Conservation (phyloP, 805 yeast species). For the Candida maltosa region DNA sequence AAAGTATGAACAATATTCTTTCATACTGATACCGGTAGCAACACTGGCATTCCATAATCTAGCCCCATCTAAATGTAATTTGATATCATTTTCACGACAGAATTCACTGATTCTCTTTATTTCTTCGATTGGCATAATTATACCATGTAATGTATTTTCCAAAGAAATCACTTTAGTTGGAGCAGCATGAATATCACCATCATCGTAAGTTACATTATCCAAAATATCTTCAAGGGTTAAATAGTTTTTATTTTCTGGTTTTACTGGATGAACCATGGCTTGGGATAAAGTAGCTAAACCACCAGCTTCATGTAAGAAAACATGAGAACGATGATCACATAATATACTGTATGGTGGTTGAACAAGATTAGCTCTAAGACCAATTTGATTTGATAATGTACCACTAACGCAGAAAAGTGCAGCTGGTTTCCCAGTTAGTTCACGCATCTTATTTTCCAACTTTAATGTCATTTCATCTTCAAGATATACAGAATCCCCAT, state of each 20-base stretch:
- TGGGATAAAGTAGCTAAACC: slow-evolving; percentile 42
- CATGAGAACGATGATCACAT: slow-evolving; percentile 37
- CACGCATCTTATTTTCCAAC: slow-evolving; percentile 32
- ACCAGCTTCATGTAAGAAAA: slow-evolving; percentile 39
- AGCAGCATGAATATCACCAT: slow-evolving; percentile 43
- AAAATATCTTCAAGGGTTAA: slow-evolving; percentile 36
- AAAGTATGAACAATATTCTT: slow-evolving; percentile 36
- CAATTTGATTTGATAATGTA: slow-evolving; percentile 41
- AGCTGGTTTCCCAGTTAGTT: slow-evolving; percentile 36
- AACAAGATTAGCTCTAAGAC: slow-evolving; percentile 31
- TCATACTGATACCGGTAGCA: slow-evolving; percentile 37
- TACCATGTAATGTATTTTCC: slow-evolving; percentile 44
- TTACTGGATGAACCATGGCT: slow-evolving; percentile 38
- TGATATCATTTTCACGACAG: slow-evolving; percentile 30
- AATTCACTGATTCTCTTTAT: slow-evolving; percentile 32
- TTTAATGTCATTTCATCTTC: slow-evolving; percentile 33
- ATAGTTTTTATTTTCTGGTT: slow-evolving; percentile 31
- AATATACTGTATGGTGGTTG: slow-evolving; percentile 42
- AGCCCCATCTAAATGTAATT: slow-evolving; percentile 42
- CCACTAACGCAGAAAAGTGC: slow-evolving; percentile 42
- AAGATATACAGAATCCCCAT: slow-evolving; percentile 42
- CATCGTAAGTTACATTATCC: slow-evolving; percentile 37
- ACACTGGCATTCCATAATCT: slow-evolving; percentile 42
- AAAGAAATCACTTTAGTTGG: slow-evolving; percentile 42
- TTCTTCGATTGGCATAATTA: slow-evolving; percentile 38